Conservation (phyloP, 106 monocot genomes). For the Dendrobium huoshanense region DNA sequence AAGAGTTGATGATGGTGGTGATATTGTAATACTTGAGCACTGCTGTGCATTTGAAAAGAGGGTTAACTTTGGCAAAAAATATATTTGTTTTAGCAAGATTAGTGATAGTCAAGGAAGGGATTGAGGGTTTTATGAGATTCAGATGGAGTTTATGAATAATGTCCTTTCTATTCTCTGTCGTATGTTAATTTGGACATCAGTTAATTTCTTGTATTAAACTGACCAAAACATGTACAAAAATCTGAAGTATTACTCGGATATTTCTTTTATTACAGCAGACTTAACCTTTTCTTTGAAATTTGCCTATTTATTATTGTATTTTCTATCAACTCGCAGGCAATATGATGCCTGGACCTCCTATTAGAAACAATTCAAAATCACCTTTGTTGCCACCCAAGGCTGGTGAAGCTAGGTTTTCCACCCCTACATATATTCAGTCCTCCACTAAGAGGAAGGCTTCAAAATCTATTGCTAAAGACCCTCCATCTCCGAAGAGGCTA, state of each 20-base stretch:
- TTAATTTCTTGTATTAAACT: not conserved
- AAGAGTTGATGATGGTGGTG: too few species aligned
- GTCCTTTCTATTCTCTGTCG: not conserved
- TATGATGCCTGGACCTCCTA: conserved; percentile 14
- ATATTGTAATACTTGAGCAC: too few species aligned
- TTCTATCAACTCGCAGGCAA: conserved; percentile 15
- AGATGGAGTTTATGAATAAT: too few species aligned
- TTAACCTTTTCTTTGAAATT: not conserved
- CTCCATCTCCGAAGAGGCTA: conserved; percentile 41
- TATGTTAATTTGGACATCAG: not conserved
- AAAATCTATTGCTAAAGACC: conserved; percentile 14
- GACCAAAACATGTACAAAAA: not conserved
- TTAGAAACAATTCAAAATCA: conserved; percentile 8
- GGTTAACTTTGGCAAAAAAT: too few species aligned
- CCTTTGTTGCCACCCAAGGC: conserved; percentile 11
- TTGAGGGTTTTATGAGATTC: too few species aligned
- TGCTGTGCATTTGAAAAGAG: too few species aligned
- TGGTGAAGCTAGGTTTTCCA: conserved; percentile 17
- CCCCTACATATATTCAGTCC: conserved; percentile 14
- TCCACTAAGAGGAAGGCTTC: conserved; percentile 50
- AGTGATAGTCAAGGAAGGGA: too few species aligned
- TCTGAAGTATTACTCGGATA: not conserved
- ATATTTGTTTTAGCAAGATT: too few species aligned
- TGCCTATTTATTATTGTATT: not conserved
- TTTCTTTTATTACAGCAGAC: not conserved